Conservation (phyloP, 371 early-diverging fungal genomes). For the Saksenaea vasiformis region DNA sequence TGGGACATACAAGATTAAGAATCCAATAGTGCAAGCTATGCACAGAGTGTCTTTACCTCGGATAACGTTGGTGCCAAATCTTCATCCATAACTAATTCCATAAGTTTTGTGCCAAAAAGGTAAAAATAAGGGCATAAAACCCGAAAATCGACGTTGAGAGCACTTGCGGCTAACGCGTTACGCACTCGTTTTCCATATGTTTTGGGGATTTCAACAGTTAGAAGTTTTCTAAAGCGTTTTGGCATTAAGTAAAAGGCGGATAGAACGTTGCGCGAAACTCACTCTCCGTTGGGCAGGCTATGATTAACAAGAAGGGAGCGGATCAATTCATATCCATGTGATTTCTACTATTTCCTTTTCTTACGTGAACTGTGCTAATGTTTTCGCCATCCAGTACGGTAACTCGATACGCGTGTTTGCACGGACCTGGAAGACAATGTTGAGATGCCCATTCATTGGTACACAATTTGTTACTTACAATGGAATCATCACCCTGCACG, state of each 20-base stretch:
- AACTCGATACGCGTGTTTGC: conserved; percentile 36
- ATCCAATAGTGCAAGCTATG: too few relatives aligned
- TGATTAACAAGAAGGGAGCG: too few relatives aligned
- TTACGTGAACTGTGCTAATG: conserved; percentile 44
- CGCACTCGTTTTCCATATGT: conserved; percentile 43
- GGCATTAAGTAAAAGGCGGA: neutral
- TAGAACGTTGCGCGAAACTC: neutral
- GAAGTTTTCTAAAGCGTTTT: conserved; percentile 16
- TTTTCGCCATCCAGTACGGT: conserved; percentile 50
- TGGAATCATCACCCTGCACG: conserved; percentile 37
- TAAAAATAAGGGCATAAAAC: conserved; percentile 46
- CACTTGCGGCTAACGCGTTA: conserved; percentile 42
- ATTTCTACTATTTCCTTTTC: neutral
- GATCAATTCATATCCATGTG: neutral
- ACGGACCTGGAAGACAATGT: conserved; percentile 13
- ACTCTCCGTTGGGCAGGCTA: conserved; percentile 17
- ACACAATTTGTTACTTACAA: conserved; percentile 13
- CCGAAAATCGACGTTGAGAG: conserved; percentile 40
- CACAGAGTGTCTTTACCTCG: conserved; percentile 21
- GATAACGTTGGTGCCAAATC: conserved; percentile 29
- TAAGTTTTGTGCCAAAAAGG: conserved; percentile 39
- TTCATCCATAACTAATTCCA: conserved; percentile 33
- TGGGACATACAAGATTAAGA: neutral
- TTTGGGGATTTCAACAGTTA: conserved; percentile 40
- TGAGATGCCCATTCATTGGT: neutral